Percentiles rank a stretch among this genome's conserved stretches.
Evolutionary conservation across 2,329 filamentous ascomycete species (phyloP).

Genomic region (Cladosporium austrohemisphaericum): DNA sequence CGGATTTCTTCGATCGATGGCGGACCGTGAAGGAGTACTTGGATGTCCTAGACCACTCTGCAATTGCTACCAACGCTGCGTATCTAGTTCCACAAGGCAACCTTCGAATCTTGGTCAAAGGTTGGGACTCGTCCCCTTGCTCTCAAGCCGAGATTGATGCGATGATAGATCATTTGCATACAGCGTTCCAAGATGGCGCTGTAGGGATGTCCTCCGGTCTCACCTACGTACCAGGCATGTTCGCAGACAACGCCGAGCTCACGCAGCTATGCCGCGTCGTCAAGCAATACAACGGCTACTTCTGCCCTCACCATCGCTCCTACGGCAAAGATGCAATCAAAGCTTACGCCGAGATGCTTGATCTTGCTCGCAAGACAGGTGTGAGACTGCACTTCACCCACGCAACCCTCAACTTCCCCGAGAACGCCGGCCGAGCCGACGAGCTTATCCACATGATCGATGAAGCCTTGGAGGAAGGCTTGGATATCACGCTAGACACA

Average conservation of each 20-base stretch:
- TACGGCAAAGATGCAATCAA: slow-evolving; percentile 28
- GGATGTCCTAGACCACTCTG: slow-evolving; percentile 24
- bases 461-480: slow-evolving; percentile 22
- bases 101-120: slow-evolving; percentile 27
- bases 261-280: slow-evolving; percentile 26
- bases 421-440: slow-evolving; percentile 27
- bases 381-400: slow-evolving; percentile 29
- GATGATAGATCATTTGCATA: slow-evolving; percentile 23
- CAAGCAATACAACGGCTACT: slow-evolving; percentile 26
- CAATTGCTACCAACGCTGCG: slow-evolving; percentile 27
- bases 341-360: slow-evolving; percentile 29
- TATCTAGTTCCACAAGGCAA: slow-evolving; percentile 31
- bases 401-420: slow-evolving; percentile 29
- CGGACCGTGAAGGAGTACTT: slow-evolving; percentile 26
- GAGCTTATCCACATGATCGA: slow-evolving; percentile 29
- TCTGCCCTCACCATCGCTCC: slow-evolving; percentile 28
- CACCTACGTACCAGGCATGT: slow-evolving; percentile 30
- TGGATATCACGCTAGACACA: slow-evolving; percentile 27
- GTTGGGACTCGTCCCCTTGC: slow-evolving; percentile 24
- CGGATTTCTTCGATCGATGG: slow-evolving; percentile 28
- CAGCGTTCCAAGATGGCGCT: slow-evolving; percentile 25
- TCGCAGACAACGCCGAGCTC: slow-evolving; percentile 25
- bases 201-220: slow-evolving; percentile 28
- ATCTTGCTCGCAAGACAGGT: slow-evolving; percentile 25
- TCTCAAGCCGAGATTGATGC: slow-evolving; percentile 21